A percentile compares a stretch with the other conserved stretches of the same genome.
phyloP scores from a whole-genome alignment of 2,329 filamentous ascomycete genomes.

The Torrubiella hemipterigena region DNA sequence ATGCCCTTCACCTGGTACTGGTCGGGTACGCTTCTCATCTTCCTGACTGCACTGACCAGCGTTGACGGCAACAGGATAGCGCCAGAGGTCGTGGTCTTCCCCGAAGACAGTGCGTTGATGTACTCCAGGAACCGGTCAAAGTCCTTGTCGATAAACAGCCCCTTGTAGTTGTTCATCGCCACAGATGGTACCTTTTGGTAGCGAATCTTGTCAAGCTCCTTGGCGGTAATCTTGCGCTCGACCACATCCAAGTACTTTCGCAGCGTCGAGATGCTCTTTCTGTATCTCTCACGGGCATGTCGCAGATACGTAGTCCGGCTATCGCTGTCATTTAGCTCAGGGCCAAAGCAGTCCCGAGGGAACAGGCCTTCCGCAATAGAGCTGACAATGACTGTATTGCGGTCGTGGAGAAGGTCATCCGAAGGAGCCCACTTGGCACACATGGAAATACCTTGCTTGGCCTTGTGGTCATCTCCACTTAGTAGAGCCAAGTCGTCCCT shows the following conservation, averaged over 20 bases:
- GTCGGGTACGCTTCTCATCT: no score
- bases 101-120: conserved; percentile 32
- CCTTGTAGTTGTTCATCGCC: conserved; percentile 41
- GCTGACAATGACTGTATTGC: conserved; percentile 43
- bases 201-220: conserved; percentile 35
- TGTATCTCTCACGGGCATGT: conserved; percentile 39
- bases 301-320: conserved; percentile 39
- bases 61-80: conserved; percentile 41
- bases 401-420: conserved; percentile 41
- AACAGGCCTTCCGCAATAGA: conserved; percentile 45
- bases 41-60: no score
- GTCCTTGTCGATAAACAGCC: conserved; percentile 38
- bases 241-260: conserved; percentile 40
- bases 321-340: conserved; percentile 19
- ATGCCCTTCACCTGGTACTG: conserved; percentile 15
- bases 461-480: conserved; percentile 22
- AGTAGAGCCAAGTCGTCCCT: conserved; percentile 31
- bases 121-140: conserved; percentile 35
- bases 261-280: conserved; percentile 36
- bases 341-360: conserved; percentile 18
- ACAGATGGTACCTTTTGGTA: conserved; percentile 44
- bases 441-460: conserved; percentile 35
- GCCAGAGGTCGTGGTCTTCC: conserved; percentile 39
- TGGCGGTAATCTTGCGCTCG: conserved; percentile 35
- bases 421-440: conserved; percentile 51